These are phyloP conservation scores for Sphaerulina musiva DNA, from an alignment of 2,329 filamentous ascomycete genomes.

Conservation along the genomic window DNA sequence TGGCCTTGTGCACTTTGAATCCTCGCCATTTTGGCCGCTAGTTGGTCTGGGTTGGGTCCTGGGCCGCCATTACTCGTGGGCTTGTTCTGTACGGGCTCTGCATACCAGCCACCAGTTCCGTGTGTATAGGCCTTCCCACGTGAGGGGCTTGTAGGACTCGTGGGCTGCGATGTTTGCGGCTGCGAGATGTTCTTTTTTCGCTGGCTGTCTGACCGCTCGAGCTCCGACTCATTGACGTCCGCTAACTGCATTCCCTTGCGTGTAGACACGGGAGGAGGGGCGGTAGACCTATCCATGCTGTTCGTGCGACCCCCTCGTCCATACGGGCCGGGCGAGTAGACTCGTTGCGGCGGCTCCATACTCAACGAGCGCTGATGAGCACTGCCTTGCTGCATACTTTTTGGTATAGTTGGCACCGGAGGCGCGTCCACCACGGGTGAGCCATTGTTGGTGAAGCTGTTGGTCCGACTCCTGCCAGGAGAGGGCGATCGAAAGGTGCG, in stretches of 20 bases:
- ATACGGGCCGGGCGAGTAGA: slow-evolving; percentile 39
- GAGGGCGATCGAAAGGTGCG: slow-evolving; percentile 80
- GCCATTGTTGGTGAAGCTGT: slow-evolving; percentile 22
- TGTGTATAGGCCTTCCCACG: slow-evolving; percentile 24
- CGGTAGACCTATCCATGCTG: slow-evolving; percentile 28
- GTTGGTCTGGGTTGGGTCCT: slow-evolving; percentile 10
- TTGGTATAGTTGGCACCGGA: slow-evolving; percentile 65
- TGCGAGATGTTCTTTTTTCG: slow-evolving; percentile 49
- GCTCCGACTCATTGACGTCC: slow-evolving; percentile 34
- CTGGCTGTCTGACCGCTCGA: slow-evolving; percentile 39
- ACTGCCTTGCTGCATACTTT: slow-evolving; percentile 22
- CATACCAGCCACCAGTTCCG: slow-evolving; percentile 49
- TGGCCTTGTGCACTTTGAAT: slow-evolving; percentile 21
- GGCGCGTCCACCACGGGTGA: slow-evolving; percentile 45
- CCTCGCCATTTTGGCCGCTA: slow-evolving; percentile 19
- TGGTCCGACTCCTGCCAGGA: slow-evolving; percentile 41
- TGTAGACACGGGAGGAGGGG: slow-evolving; percentile 15
- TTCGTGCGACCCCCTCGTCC: slow-evolving; percentile 26
- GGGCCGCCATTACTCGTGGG: slow-evolving; percentile 1
- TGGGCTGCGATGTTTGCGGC: slow-evolving; percentile 43
- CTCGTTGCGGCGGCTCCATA: slow-evolving; percentile 44
- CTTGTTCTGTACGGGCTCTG: slow-evolving; percentile 47
- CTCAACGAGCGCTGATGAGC: slow-evolving; percentile 44
- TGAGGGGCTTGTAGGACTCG: slow-evolving; percentile 19
- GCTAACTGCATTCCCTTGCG: slow-evolving; percentile 33